phyloP scores from a whole-genome alignment of 805 yeast genomes.

The Isabelozyma heimii region DNA sequence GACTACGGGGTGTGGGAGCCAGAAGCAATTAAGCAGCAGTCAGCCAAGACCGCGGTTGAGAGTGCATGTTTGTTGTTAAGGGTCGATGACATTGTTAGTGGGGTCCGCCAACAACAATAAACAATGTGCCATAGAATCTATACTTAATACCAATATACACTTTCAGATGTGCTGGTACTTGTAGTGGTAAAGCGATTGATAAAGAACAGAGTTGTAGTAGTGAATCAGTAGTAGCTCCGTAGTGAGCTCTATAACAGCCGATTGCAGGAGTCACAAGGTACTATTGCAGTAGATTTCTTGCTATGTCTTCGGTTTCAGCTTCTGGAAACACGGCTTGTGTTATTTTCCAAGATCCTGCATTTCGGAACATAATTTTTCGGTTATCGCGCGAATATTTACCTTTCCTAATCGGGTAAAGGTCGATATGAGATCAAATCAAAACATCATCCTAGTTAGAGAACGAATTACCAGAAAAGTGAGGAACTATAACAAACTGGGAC shows the following conservation, averaged over 20 bases:
- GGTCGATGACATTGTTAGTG: slow-evolving; percentile 97
- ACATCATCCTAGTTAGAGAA: not conserved
- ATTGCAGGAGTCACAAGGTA: no score
- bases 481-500: not conserved
- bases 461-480: not conserved
- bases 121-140: not conserved
- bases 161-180: no score
- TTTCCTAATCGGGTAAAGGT: not conserved
- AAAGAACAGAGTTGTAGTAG: no score
- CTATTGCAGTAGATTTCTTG: no score
- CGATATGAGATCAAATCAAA: not conserved
- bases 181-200: no score
- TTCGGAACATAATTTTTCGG: no score
- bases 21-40: slow-evolving; percentile 94
- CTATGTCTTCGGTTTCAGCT: no score
- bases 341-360: not conserved
- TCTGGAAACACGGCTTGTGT: no score
- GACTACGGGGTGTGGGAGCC: slow-evolving; percentile 99
- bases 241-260: no score
- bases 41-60: slow-evolving; percentile 96
- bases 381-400: not conserved
- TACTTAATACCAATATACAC: not conserved
- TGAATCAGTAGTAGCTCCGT: no score
- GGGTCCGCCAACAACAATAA: slow-evolving; percentile 60
- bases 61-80: slow-evolving; percentile 92